These are phyloP conservation scores for Talaromyces sp. DNA, from an alignment of 2,329 filamentous ascomycete species.

Conservation along the genomic window DNA sequence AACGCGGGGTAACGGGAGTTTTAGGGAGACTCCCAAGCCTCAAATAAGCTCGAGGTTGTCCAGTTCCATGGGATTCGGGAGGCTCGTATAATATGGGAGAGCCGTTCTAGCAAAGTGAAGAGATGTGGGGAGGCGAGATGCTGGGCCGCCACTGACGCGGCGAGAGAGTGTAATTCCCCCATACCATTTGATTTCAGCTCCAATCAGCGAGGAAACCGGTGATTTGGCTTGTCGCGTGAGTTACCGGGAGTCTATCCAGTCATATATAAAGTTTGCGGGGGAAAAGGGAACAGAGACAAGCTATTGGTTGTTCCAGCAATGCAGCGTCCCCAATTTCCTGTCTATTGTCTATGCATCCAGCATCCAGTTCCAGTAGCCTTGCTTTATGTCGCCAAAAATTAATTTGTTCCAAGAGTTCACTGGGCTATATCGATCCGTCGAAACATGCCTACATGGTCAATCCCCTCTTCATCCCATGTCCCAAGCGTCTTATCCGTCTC, in stretches of 20 bases:
- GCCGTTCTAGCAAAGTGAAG: background rate
- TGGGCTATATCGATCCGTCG: conserved; percentile 31
- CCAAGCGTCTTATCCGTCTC: conserved; percentile 72
- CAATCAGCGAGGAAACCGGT: background rate
- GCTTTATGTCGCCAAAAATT: background rate
- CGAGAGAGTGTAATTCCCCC: background rate
- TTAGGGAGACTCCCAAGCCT: background rate
- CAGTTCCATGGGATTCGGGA: background rate
- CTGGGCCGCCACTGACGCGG: conserved; percentile 2
- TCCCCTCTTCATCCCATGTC: conserved; percentile 80
- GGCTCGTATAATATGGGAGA: background rate
- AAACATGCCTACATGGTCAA: conserved; percentile 86
- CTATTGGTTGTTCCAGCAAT: background rate
- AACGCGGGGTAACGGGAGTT: too few species aligned
- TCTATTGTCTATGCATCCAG: too few species aligned
- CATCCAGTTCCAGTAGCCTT: background rate
- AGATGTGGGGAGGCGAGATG: conserved; percentile 1
- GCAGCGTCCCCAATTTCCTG: too few species aligned
- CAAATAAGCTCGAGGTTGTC: background rate
- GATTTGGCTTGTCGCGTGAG: too few species aligned
- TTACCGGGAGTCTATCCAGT: background rate
- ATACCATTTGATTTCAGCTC: background rate
- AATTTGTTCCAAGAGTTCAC: background rate
- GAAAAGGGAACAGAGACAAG: background rate
- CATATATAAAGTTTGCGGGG: background rate